Evolutionary conservation across 2,329 filamentous ascomycete genomes (phyloP), one percentile per base, ranked within the genome.

Genomic region (Diaporthe ampelina): DNA sequence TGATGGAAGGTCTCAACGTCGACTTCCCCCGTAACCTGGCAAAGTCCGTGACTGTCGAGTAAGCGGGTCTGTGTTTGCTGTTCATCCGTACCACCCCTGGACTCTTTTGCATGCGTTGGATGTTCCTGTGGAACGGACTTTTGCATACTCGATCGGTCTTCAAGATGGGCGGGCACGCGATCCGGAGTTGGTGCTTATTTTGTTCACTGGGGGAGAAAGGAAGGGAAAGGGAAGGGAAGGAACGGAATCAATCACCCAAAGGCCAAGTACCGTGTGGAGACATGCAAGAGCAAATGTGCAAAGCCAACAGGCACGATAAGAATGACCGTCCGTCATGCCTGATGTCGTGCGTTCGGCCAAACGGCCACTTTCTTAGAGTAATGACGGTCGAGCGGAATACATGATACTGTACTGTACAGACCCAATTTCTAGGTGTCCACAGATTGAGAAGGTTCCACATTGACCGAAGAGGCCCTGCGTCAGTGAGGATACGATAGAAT

Each of bases 41-140:
- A 84, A 99, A 99, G 92, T 98, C 95, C 77, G 97, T 99, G 78
- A 99, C 97, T 77, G 97, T 99, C 79, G 97, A 99, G 91, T 99
- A 96, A 89, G 82, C 29, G 48, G 15, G 32, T 26, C 15, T 57
- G 17, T 58, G 19, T n/a, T n/a, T 58, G 17, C 21, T 37, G 15
- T 19, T 26, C 59, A 63, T 21, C 26, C 24, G 19, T 63, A 63
- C 59, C 59, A n/a, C 32, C 37, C 29, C n/a, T 32, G 63, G 48
- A n/a, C 63, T 68, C 54, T 54, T 29, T 61, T 59, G 24, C 56
- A 59, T 73, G 54, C 26, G 37, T 50, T 57, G 50, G 45, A 71
- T 70, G 67, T 43, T 37, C 54, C 45, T 29, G 24, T 58, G 48
- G 61, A 26, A 35, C 15, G 19, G 56, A 29, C 21, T 61, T 61